A percentile compares a stretch with the other conserved stretches of the same genome.
Evolutionary conservation across 306 rosid species (phyloP).

Genomic region (peach (Prunus persica)): DNA sequence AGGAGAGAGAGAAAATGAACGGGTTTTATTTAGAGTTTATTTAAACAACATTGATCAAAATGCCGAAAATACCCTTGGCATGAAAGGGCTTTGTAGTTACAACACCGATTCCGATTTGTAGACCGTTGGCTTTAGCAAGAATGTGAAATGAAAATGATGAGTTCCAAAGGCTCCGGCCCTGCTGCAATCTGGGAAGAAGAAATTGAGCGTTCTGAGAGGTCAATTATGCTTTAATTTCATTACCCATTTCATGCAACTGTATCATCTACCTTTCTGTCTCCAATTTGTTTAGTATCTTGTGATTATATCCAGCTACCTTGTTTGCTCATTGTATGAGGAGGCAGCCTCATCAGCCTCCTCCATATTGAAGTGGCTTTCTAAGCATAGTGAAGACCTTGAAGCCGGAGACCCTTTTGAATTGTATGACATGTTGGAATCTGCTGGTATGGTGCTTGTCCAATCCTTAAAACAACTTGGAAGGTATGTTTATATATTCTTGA

Average conservation of each 20-base stretch:
- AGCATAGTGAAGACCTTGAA: neutral
- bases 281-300: neutral
- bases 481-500: conserved; percentile 15
- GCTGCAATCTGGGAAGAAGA: conserved; percentile 45
- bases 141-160: neutral
- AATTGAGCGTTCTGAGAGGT: conserved; percentile 77
- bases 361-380: conserved; percentile 41
- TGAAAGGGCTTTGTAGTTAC: too few relatives aligned
- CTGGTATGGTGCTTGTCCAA: conserved; percentile 76
- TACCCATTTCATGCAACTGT: neutral
- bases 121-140: too few relatives aligned
- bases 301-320: conserved; percentile 58
- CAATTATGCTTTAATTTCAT: neutral
- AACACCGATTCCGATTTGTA: too few relatives aligned
- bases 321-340: conserved; percentile 64
- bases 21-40: too few relatives aligned
- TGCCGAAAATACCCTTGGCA: too few relatives aligned
- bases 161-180: neutral
- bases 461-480: conserved; percentile 58
- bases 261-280: neutral
- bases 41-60: too few relatives aligned
- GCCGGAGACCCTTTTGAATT: conserved; percentile 15
- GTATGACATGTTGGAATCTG: conserved; percentile 59
- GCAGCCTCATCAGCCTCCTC: conserved; percentile 65
- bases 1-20: too few relatives aligned